Base-by-base conservation (phyloP, 1,284 basidiomycete species). In the Trichosporon sp. region DNA sequence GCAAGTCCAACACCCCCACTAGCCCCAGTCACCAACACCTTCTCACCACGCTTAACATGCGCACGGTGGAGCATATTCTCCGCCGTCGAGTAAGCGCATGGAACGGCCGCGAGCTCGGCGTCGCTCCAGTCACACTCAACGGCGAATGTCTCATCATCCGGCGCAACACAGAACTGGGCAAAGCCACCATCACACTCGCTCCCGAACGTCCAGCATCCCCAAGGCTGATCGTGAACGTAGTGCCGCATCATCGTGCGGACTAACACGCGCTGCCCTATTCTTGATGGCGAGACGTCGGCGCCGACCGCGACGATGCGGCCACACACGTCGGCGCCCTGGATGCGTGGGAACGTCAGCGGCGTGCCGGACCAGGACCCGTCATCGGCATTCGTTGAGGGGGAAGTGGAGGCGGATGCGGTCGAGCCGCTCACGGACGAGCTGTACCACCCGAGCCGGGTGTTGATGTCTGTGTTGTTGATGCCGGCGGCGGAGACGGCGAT, bases 401-500 rank as follows among this genome's bases (percentile, higher is more conserved):
- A 16, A 5, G 7, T 2, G 19, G 48, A 19, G n/a, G 48, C 48
- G 1, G 48, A 8, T 21, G 48, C n/a, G 48, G 48, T 68, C 5
- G 38, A 43, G 21, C 32, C 46, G 10, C 37, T 46, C 32, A 65
- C 46, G 61, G 43, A 48, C 12, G 64, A 48, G 61, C 61, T 65
- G 68, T 68, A 68, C 68, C 68, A 68, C n/a, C 68, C 68, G 32
- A 68, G 68, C 12, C 68, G 61, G n/a, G 68, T 68, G 68, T 68
- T 68, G 68, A 68, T 68, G 68, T 68, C 68, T 5, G 68, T 68
- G 46, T 68, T 68, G 61, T 68, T 68, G 21, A 68, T 21, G 43
- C 61, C 68, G 14, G 68, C 68, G 12, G 68, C 68, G 8, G 31
- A 56, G 31, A 68, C 68, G 14, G 26, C 19, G 32, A 68, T 68